A percentile compares a stretch with the other conserved stretches of the same genome.
phyloP scores from a whole-genome alignment of 2,329 filamentous ascomycete species.

The Blumeria graminis region DNA sequence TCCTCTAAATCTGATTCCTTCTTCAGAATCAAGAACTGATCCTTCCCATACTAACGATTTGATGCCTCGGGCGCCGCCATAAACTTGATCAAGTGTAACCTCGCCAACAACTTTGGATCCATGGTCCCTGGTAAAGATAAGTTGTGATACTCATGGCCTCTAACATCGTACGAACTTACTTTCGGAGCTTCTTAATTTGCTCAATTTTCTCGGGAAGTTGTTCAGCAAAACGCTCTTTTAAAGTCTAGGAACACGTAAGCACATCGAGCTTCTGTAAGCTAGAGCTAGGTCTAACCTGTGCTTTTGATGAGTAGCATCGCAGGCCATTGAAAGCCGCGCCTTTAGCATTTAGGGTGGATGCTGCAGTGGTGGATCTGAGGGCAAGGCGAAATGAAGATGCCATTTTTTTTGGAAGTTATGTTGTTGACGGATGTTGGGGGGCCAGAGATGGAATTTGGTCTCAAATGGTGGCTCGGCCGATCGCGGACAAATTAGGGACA shows the following conservation, averaged over 20 bases:
- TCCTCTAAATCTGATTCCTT: slow-evolving; percentile 98
- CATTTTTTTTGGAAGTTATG: slow-evolving; percentile 33
- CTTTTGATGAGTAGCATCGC: slow-evolving; percentile 84
- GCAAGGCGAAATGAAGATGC: slow-evolving; percentile 63
- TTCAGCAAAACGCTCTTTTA: slow-evolving; percentile 97
- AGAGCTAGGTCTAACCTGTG: slow-evolving; percentile 36
- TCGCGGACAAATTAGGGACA: background rate
- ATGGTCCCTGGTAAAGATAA: slow-evolving; percentile 40
- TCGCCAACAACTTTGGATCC: slow-evolving; percentile 90
- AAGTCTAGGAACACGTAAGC: slow-evolving; percentile 31
- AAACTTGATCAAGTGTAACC: slow-evolving; percentile 97
- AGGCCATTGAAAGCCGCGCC: slow-evolving; percentile 55
- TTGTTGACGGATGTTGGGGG: slow-evolving; percentile 6
- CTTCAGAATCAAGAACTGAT: slow-evolving; percentile 91
- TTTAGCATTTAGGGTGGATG: slow-evolving; percentile 42
- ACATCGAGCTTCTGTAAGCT: background rate
- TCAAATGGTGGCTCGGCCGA: slow-evolving; percentile 13
- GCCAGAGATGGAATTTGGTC: slow-evolving; percentile 12
- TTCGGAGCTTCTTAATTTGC: slow-evolving; percentile 95
- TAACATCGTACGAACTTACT: slow-evolving; percentile 31
- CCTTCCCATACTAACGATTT: slow-evolving; percentile 98
- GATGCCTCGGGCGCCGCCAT: slow-evolving; percentile 96
- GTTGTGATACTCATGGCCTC: no score
- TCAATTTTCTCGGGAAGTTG: slow-evolving; percentile 90
- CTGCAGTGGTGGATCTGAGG: slow-evolving; percentile 51